Percentiles rank a stretch among this genome's conserved stretches.
Evolutionary conservation across 2,329 filamentous ascomycete species (phyloP).

Genomic region (Aspergillus fischeri): DNA sequence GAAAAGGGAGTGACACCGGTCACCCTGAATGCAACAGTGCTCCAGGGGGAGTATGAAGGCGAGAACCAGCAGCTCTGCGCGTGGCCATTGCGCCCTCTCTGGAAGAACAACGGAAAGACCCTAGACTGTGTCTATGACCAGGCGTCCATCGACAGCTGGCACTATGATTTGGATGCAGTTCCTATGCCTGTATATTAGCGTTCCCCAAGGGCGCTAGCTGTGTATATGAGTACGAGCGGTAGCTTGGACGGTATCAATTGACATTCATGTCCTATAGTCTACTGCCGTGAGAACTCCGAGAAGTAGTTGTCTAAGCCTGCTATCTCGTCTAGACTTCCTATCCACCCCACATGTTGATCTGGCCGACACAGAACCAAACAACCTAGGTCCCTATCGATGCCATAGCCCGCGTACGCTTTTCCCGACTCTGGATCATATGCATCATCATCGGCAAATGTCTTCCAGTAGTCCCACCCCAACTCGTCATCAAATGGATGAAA

Average conservation of each 20-base stretch:
- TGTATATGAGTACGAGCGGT: background rate
- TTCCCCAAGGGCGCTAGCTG: too few relatives aligned
- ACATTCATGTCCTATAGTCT: background rate
- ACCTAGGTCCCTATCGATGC: conserved; percentile 10
- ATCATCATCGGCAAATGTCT: conserved; percentile 12
- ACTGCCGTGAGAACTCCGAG: background rate
- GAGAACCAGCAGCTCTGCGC: conserved; percentile 18
- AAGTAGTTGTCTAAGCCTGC: conserved; percentile 11
- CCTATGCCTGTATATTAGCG: background rate
- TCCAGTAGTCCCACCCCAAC: conserved; percentile 16
- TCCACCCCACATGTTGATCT: conserved; percentile 20
- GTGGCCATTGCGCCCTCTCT: conserved; percentile 21
- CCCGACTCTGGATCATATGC: background rate
- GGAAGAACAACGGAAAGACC: conserved; percentile 6
- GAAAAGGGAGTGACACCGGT: conserved; percentile 43
- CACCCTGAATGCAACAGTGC: conserved; percentile 37
- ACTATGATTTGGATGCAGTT: background rate
- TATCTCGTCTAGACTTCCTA: conserved; percentile 9
- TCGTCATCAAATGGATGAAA: conserved; percentile 15
- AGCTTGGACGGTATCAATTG: background rate
- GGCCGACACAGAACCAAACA: conserved; percentile 17
- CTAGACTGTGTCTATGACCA: conserved; percentile 1
- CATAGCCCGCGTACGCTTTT: conserved; percentile 9
- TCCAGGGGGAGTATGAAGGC: conserved; percentile 13
- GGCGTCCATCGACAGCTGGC: background rate